phyloP scores from a whole-genome alignment of 2,329 filamentous ascomycete genomes.

The Monilinia vaccinii-corymbosi region DNA sequence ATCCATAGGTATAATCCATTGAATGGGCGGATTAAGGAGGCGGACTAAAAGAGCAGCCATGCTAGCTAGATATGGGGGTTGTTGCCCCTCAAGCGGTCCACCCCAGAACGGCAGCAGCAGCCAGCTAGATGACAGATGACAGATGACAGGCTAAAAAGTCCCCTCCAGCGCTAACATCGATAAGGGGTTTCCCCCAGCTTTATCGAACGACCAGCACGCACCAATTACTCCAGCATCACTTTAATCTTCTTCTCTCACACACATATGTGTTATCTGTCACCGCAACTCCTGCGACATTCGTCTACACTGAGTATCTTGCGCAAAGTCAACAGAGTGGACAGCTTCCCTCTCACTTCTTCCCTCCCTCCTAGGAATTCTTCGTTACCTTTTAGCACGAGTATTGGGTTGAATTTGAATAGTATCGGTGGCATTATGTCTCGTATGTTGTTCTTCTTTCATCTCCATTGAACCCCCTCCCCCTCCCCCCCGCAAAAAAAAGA shows the following conservation, averaged over 20 bases:
- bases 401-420: neutral
- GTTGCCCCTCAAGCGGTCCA: neutral
- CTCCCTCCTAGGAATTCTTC: neutral
- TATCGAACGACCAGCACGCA: neutral
- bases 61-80: neutral
- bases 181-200: conserved; percentile 5
- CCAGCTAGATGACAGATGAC: no score
- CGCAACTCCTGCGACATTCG: neutral
- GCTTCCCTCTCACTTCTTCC: no score
- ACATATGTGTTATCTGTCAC: conserved; percentile 9
- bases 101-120: neutral
- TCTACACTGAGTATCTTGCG: neutral
- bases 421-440: conserved; percentile 13
- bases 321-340: neutral
- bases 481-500: neutral
- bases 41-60: neutral
- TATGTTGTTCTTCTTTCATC: conserved; percentile 9
- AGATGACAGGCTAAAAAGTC: neutral
- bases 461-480: no score
- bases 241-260: neutral
- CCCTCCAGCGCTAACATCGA: neutral
- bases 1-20: no score
- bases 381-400: no score
- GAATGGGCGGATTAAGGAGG: neutral
- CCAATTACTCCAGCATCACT: neutral